Base-by-base conservation (phyloP, 1,139 yeast species). In the Protomyces arabidopsidicola region DNA sequence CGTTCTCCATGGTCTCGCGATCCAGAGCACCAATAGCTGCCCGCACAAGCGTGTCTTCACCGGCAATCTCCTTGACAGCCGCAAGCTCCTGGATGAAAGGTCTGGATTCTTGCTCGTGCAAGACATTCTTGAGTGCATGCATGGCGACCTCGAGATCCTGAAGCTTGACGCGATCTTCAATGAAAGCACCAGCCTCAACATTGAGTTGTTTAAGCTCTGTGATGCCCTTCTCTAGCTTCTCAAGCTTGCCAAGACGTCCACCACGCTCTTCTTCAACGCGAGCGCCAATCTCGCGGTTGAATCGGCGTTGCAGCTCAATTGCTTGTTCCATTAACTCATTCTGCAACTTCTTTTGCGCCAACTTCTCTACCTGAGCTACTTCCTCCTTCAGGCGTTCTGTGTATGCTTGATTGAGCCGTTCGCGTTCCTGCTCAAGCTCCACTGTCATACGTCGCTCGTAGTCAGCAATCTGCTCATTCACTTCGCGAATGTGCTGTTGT, bases 191-290 rank as follows among this genome's bases (percentile, higher is more conserved):
- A 64, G 89, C 79, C 67, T 82, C 78, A 38, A 79, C 73, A 59
- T 88, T 85, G 65, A 87, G 78, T 53, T 79, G 75, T 73, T 86
- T 88, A 68, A 89, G 77, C 51, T 81, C 81, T 42, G 76, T 78
- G 63, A 91, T 79, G 70, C 87, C 81, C 38, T 77, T 72, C 69
- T 82, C 78, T 65, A 95, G 79, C 67, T 83, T 82, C 38, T 81
- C 81, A 71, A 93, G 80, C 71, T 86, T 81, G 60, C 88, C 82
- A 70, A 90, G 82, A 73, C 95, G 86, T 42, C 91, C 90, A 65
- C 84, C 79, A 75, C 98, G 86, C 78, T 93, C 98, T 38, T 77
- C 72, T 70, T 90, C 95, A 60, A 95, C 82, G 68, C 82, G 83
- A 56, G 83, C 82, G 59, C 81, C 75, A 65, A 93, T 79, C 67